Evolutionary conservation across 208 protist genomes (phyloP), one percentile per base, ranked within the genome.

Genomic region (Acanthamoeba healyi): DNA sequence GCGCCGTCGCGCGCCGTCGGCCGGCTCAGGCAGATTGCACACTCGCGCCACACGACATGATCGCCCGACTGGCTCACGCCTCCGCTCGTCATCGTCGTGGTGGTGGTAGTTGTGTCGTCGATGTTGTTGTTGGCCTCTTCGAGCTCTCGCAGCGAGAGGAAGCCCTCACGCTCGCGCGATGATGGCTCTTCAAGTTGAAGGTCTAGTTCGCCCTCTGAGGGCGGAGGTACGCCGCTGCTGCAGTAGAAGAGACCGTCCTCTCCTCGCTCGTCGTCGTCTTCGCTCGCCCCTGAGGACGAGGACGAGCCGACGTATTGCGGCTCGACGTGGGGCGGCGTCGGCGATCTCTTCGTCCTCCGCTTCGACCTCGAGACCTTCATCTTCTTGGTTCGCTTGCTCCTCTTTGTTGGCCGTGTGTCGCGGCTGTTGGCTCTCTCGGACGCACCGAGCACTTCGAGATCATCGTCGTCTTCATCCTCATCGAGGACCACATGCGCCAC

Each of bases 61-160:
- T 56, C 49, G 49, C 42, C 74, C 6, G 44, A 14, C 7, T 56
- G 19, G 38, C n/a, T 24, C 1, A 19, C 40, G 9, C 10, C 4
- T n/a, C n/a, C n/a, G n/a, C n/a, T n/a, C n/a, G 7, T 10, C 44
- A 26, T 29, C 74, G 26, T 29, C 56, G 22, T 3, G n/a, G 34
- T 44, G 6, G 29, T 19, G 6, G 15, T 22, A 24, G 14, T 34
- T n/a, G n/a, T n/a, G n/a, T n/a, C n/a, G n/a, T n/a, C n/a, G n/a
- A n/a, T n/a, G n/a, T n/a, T n/a, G n/a, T n/a, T n/a, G 65, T 36
- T 74, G 22, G 74, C 74, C n/a, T 84, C 74, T 36, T 84, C 74
- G n/a, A 84, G 74, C n/a, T 84, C 74, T 1, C 17, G 1, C n/a
- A 84, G 74, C 26, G 74, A 84, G 17, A 84, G n/a, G 44, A 84